Evolutionary conservation across 169 alveolate species (phyloP), one percentile per base, ranked within the genome.

Genomic region (Hepatocystis sp.): DNA sequence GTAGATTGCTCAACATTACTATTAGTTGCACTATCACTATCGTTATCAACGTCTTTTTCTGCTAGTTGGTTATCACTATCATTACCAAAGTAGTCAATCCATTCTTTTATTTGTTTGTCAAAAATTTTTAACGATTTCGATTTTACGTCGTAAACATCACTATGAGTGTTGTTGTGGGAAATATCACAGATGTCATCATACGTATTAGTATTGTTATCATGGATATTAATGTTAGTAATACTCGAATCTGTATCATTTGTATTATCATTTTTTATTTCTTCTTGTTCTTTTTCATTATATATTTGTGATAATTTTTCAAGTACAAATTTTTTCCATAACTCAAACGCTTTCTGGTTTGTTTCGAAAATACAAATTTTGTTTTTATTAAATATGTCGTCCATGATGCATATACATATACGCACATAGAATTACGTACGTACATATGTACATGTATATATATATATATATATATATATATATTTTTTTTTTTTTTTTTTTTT

Each of bases 301-400:
- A 34, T 13, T 15, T 19, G 7, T 28, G 13, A 21, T 17, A 53
- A 52, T 51, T 56, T 76, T 10, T 55, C 67, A 2, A 11, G 55
- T 55, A 23, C 86, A 49, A 56, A 71, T 44, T 40, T 60, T 27
- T 71, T 71, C 86, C 86, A 71, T 23, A 71, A 42, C 10, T 71
- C 66, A 40, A 71, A 61, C 23, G 61, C 36, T 17, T 32, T 51
- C 28, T 71, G 25, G 28, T 28, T 10, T 21, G 27, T 51, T 40
- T 47, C 56, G 46, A 28, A 71, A 15, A 30, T 63, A 15, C 27
- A 28, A 56, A 71, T 71, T 71, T 47, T 39, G 52, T 71, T 30
- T 36, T 42, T 71, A n/a, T 27, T 11, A 27, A 71, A 61, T 28
- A 61, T 71, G 28, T 30, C 34, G 7, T 67, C 85, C 85, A 67